Conservation (phyloP, 768 basidiomycete species). For the Trametes gibbosa region DNA sequence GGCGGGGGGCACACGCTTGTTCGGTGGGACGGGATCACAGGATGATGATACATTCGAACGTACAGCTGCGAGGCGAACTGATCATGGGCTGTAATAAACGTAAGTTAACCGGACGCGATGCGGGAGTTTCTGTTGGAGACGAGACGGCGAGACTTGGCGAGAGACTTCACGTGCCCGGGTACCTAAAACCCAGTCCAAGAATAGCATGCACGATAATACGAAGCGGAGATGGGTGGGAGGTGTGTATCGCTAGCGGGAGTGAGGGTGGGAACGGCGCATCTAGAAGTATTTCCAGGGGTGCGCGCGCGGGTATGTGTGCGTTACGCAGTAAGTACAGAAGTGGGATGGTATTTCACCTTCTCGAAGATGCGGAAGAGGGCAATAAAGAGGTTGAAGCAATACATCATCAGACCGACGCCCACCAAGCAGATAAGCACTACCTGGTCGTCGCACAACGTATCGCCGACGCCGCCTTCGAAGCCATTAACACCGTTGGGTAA, state of each 20-base stretch:
- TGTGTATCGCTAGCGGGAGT: constrained; percentile 4
- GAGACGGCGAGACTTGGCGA: not conserved
- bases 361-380: constrained; percentile 85
- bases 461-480: constrained; percentile 51
- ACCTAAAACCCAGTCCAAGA: too few relatives aligned
- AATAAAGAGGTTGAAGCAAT: constrained; percentile 83
- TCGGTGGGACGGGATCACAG: not conserved
- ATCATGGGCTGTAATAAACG: not conserved
- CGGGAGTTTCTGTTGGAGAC: not conserved
- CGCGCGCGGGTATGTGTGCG: too few relatives aligned
- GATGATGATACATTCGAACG: constrained; percentile 11
- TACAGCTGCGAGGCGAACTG: constrained; percentile 6
- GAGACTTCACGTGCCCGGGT: not conserved
- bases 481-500: constrained; percentile 44
- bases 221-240: not conserved
- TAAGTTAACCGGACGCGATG: not conserved
- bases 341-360: constrained; percentile 68
- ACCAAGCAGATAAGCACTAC: constrained; percentile 76
- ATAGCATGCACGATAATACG: not conserved
- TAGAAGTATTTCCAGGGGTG: not conserved
- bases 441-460: constrained; percentile 71
- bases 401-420: constrained; percentile 71
- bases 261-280: not conserved
- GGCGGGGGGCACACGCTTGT: not conserved
- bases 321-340: constrained; percentile 12